phyloP scores from a whole-genome alignment of 2,329 filamentous ascomycete species.

The Trichoderma polysporum region DNA sequence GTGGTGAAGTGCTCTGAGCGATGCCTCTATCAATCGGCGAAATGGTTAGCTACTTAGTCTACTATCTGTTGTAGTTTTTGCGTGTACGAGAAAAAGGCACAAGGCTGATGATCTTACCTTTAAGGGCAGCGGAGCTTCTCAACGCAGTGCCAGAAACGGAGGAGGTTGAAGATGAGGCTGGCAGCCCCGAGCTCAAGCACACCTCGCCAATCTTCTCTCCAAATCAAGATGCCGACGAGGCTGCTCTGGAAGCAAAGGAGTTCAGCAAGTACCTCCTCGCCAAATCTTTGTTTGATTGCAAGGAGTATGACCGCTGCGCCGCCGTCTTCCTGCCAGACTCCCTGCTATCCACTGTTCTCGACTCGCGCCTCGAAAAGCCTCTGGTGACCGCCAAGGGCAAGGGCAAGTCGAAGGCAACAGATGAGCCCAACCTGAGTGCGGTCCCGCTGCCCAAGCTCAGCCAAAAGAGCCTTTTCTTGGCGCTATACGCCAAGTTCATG shows the following conservation, averaged over 20 bases:
- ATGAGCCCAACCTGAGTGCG: conserved; percentile 26
- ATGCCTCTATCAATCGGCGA: conserved; percentile 92
- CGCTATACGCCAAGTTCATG: conserved; percentile 88
- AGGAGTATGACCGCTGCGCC: conserved; percentile 91
- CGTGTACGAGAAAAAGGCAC: background rate
- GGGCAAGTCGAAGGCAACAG: conserved; percentile 50
- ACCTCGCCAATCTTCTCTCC: conserved; percentile 50
- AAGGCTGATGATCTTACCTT: conserved; percentile 5
- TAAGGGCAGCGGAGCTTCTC: conserved; percentile 90
- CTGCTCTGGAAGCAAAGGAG: conserved; percentile 73
- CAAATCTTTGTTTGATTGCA: conserved; percentile 92
- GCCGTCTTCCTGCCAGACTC: conserved; percentile 82
- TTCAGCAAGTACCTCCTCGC: conserved; percentile 82
- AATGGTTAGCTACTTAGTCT: conserved; percentile 66
- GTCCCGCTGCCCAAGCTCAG: conserved; percentile 61
- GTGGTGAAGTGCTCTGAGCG: conserved; percentile 89
- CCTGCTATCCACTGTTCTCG: conserved; percentile 66
- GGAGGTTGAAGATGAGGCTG: conserved; percentile 51
- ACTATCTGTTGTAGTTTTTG: background rate
- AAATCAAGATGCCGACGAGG: conserved; percentile 69
- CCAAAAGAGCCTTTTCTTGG: conserved; percentile 88
- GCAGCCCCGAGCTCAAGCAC: conserved; percentile 37
- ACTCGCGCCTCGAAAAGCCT: conserved; percentile 44
- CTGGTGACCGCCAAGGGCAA: conserved; percentile 49
- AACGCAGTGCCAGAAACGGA: conserved; percentile 70